Evolutionary conservation across 805 yeast species (phyloP).

Genomic region (Cyberlindnera misumaiensis): DNA sequence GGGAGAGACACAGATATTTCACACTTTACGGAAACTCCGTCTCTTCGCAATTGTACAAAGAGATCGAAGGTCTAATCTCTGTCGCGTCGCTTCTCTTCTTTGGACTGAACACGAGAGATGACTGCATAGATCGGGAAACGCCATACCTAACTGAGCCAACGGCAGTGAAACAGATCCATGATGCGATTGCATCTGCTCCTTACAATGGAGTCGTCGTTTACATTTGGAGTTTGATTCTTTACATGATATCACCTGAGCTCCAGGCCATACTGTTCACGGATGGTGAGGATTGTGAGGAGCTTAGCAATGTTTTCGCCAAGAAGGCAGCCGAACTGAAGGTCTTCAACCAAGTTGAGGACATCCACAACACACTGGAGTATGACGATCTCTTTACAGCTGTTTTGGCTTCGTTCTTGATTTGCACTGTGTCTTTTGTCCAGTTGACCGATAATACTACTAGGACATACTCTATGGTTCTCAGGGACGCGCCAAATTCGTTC

Average conservation of each 20-base stretch:
- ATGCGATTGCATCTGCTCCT: conserved; percentile 29
- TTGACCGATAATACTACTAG: conserved; percentile 30
- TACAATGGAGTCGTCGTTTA: conserved; percentile 47
- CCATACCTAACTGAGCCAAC: conserved; percentile 36
- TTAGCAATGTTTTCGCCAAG: conserved; percentile 9
- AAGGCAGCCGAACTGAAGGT: conserved; percentile 36
- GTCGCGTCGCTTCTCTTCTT: conserved; percentile 45
- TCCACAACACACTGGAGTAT: conserved; percentile 37
- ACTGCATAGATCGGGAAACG: conserved; percentile 30
- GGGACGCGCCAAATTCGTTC: conserved; percentile 28
- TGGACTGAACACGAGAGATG: conserved; percentile 48
- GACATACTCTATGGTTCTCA: conserved; percentile 24
- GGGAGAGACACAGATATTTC: conserved; percentile 29
- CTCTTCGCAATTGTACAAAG: conserved; percentile 16
- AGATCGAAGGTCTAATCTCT: conserved; percentile 41
- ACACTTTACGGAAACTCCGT: conserved; percentile 11
- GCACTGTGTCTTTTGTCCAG: conserved; percentile 40
- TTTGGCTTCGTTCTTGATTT: conserved; percentile 28
- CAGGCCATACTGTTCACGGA: conserved; percentile 32
- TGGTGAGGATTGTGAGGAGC: conserved; percentile 13
- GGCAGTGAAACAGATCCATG: conserved; percentile 34
- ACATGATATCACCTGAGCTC: conserved; percentile 39
- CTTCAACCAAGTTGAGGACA: conserved; percentile 35
- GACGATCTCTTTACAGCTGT: conserved; percentile 47
- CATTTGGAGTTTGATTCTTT: conserved; percentile 59